Evolutionary conservation across 108 stramenopile species (phyloP).

Genomic region (Nannochloropsis salina): DNA sequence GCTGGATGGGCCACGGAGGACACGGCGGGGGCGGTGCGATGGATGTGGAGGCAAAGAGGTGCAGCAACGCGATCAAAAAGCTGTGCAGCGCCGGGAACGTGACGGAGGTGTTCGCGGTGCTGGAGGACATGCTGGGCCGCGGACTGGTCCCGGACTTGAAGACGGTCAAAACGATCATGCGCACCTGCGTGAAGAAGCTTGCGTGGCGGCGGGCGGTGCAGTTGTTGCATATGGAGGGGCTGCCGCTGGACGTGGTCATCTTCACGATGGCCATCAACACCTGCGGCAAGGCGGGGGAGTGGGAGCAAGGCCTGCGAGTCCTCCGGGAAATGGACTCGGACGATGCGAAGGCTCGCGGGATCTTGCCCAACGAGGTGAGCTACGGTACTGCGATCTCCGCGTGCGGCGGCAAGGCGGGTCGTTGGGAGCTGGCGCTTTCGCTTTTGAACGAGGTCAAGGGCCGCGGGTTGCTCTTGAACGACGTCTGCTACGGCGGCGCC

Average conservation of each 20-base stretch:
- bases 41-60: not conserved
- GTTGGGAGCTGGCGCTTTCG: constrained; percentile 39
- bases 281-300: constrained; percentile 34
- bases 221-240: not conserved
- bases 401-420: constrained; percentile 39
- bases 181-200: constrained; percentile 1
- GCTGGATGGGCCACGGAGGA: not conserved
- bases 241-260: constrained; percentile 19
- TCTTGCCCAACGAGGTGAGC: constrained; percentile 45
- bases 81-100: constrained; percentile 10
- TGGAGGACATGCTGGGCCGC: constrained; percentile 6
- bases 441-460: constrained; percentile 41
- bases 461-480: constrained; percentile 30
- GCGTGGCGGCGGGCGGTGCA: not conserved
- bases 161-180: constrained; percentile 9
- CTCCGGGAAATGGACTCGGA: constrained; percentile 27
- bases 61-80: not conserved
- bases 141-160: not conserved
- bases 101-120: constrained; percentile 14
- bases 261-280: constrained; percentile 14
- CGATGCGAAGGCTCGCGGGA: constrained; percentile 14
- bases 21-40: not conserved
- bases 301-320: constrained; percentile 36
- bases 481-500: constrained; percentile 44
- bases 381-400: constrained; percentile 43